A percentile compares a stretch with the other conserved stretches of the same genome.
phyloP scores from a whole-genome alignment of 768 basidiomycete genomes.

The Russula abietina region DNA sequence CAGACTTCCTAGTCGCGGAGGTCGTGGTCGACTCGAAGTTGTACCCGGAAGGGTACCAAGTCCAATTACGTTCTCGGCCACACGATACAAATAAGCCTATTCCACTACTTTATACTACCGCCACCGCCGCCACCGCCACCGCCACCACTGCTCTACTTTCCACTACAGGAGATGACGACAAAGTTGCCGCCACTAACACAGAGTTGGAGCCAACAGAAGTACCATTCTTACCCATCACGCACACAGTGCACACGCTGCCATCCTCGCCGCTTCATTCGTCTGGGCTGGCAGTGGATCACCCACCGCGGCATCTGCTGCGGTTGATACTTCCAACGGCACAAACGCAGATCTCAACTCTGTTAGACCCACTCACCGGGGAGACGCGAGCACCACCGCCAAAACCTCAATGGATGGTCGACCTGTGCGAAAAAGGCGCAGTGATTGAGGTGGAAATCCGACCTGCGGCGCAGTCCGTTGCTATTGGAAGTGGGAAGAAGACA shows the following conservation, averaged over 20 bases:
- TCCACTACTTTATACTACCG: slow-evolving; percentile 28
- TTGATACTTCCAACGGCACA: slow-evolving; percentile 78
- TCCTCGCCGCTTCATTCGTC: slow-evolving; percentile 78
- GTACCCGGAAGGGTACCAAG: slow-evolving; percentile 69
- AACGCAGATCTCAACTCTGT: slow-evolving; percentile 66
- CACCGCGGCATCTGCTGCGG: slow-evolving; percentile 68
- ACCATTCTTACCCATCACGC: slow-evolving; percentile 46
- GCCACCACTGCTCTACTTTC: not conserved
- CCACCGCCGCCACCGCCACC: not conserved
- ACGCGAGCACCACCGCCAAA: slow-evolving; percentile 50
- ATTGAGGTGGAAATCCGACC: slow-evolving; percentile 55
- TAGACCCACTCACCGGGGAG: slow-evolving; percentile 77
- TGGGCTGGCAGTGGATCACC: slow-evolving; percentile 45
- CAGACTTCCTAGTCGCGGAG: slow-evolving; percentile 73
- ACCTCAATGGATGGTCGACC: slow-evolving; percentile 66
- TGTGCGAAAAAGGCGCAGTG: slow-evolving; percentile 55
- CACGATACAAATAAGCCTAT: slow-evolving; percentile 37
- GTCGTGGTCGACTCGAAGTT: slow-evolving; percentile 75
- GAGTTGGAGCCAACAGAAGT: not conserved
- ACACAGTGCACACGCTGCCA: slow-evolving; percentile 69
- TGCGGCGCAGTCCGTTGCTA: slow-evolving; percentile 25
- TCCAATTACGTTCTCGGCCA: slow-evolving; percentile 42
- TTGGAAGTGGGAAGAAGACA: slow-evolving; percentile 27
- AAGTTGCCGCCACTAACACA: not conserved
- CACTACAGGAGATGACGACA: not conserved